Base-by-base conservation (phyloP, 2,329 filamentous ascomycete genomes). In the Tolypocladium tundrense region DNA sequence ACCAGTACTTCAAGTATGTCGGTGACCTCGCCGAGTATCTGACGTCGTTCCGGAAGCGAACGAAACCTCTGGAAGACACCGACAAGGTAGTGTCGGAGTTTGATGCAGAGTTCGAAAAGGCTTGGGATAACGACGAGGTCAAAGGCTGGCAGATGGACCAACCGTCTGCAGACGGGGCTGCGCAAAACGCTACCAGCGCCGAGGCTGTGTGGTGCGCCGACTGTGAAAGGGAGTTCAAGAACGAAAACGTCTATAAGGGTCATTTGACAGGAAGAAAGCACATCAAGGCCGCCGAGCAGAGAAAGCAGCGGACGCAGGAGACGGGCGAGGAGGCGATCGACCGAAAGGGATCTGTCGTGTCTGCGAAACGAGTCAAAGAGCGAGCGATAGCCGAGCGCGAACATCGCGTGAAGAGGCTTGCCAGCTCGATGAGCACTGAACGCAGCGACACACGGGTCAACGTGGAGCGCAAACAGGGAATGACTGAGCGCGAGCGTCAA, bases 401-500 rank as follows among this genome's bases (percentile, higher is more conserved):
- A 70, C 88, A 88, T 71, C 85, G 91, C 21, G 82, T 97, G 56
- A 88, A 87, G 69, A 88, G 88, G 57, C 80, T 99, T 8, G 85
- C 90, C 11, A 82, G 86, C 53, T 84, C 88, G 5, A 94, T 99
- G 84, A 87, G 89, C 69, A 88, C 88, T 16, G 90, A 96, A 69
- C 88, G 93, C 58, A 83, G 88, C 71, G 93, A 96, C 68, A 97
- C 94, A 0, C 84, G 89, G 54, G 88, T 94, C 66, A 97, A 99
- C 67, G 91, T 97, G 13, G 95, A 99, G 79, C 88, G 94, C 55
- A 94, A 91, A 72, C 91, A 95, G 70, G 93, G 93, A 63, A 96
- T 99, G 91, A 99, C 94, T 3, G 93, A 97, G 69, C 87, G 91
- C 39, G 94, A 99, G 72, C 88, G 94, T 16, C 89, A 95, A 68